Evolutionary conservation across 208 protist genomes (phyloP), one percentile per base, ranked within the genome.

Genomic region (Crithidia fasciculata): DNA sequence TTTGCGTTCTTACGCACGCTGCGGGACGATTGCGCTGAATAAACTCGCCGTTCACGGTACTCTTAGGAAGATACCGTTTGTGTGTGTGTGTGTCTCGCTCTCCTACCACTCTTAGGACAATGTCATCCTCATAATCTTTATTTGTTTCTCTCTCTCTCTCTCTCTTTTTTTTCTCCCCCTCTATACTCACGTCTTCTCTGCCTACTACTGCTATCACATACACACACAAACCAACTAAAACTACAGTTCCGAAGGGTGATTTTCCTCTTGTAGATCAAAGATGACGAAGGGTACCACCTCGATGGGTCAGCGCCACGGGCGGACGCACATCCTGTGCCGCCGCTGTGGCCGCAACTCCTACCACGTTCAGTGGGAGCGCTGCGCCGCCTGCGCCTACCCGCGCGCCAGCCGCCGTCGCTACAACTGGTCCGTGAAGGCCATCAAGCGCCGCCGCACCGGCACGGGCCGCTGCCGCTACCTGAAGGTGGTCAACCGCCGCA

Each of bases 401-500:
- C 86, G 94, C 52, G 79, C 98, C 41, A 96, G 96, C 76, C 95
- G 97, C 78, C 91, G 99, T 76, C 95, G 91, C 91, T 98, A 96
- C 90, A 98, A 99, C 90, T 99, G 98, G 98, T 91, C 84, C 57
- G 85, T 95, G 49, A 99, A 99, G 94, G 93, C 98, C 69, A 96
- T 98, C 79, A 98, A 99, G 89, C 95, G 99, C 83, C 97, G 98
- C 72, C 98, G 93, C 57, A 99, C 97, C 49, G 99, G 99, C 78
- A 99, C 98, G 61, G 99, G 99, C 69, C 96, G 99, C 91, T 99
- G 97, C 86, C 85, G 96, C 78, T 96, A 99, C 92, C 85, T 99
- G 39, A 99, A 99, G 90, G 73, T 84, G 49, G 93, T 99, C 50
- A 92, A 98, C 86, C 96, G 97, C 85, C 92, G 93, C 74, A 98